Conservation (phyloP, 2,329 filamentous ascomycete genomes). For the Leptosphaerulina australis region DNA sequence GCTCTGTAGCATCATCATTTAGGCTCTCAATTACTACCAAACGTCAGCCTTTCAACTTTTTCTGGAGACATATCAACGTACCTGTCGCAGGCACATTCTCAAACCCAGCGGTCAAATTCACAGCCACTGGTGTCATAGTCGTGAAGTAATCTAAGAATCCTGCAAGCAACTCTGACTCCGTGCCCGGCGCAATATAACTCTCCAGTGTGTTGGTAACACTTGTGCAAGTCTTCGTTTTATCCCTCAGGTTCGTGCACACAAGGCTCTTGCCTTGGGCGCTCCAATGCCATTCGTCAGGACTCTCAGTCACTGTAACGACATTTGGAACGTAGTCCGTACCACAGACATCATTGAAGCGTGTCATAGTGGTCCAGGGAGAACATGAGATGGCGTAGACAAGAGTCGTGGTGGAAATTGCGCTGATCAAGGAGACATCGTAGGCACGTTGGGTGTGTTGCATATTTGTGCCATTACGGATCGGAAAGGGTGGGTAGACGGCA, state of each 20-base stretch:
- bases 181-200: slow-evolving; percentile 9
- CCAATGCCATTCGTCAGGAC: slow-evolving; percentile 15
- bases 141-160: slow-evolving; percentile 17
- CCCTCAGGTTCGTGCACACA: slow-evolving; percentile 5
- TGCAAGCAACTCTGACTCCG: background rate
- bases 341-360: slow-evolving; percentile 16
- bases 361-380: slow-evolving; percentile 8
- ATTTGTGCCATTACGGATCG: slow-evolving; percentile 12
- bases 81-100: slow-evolving; percentile 11
- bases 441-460: slow-evolving; percentile 19
- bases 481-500: slow-evolving; percentile 19
- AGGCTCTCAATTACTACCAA: slow-evolving; percentile 11
- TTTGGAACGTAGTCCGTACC: slow-evolving; percentile 5
- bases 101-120: slow-evolving; percentile 14
- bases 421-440: slow-evolving; percentile 20
- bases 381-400: slow-evolving; percentile 18
- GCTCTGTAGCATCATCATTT: slow-evolving; percentile 7
- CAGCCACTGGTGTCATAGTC: slow-evolving; percentile 12
- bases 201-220: background rate
- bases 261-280: slow-evolving; percentile 8
- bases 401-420: slow-evolving; percentile 12
- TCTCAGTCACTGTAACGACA: slow-evolving; percentile 18
- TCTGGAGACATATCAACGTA: background rate
- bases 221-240: slow-evolving; percentile 17
- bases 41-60: background rate